These are phyloP conservation scores for Lentinula guzmanii DNA, from an alignment of 768 basidiomycete genomes.

Conservation along the genomic window DNA sequence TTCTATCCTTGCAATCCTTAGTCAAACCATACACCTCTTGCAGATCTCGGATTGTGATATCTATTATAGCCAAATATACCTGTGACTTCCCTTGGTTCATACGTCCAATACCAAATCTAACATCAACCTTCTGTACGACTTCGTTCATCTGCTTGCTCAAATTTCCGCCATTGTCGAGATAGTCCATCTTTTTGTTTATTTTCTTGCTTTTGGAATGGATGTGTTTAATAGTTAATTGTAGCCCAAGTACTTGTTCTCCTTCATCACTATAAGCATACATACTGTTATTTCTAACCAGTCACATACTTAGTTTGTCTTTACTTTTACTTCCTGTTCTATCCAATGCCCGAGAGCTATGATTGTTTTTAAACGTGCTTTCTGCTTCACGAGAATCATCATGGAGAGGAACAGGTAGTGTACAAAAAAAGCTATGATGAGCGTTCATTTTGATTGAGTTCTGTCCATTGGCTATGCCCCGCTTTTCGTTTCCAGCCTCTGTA, in stretches of 20 bases:
- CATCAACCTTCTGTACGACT: neutral
- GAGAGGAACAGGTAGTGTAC: neutral
- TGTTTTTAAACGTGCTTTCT: neutral
- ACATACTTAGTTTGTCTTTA: slow-evolving; percentile 10
- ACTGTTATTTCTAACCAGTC: neutral
- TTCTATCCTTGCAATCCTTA: slow-evolving; percentile 3
- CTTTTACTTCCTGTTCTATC: neutral
- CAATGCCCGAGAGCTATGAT: neutral
- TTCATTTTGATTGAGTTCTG: neutral
- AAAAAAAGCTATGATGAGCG: neutral
- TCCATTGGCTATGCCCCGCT: neutral
- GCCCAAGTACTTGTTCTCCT: neutral
- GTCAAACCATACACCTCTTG: neutral
- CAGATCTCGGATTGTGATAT: slow-evolving; percentile 44
- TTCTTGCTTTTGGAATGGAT: slow-evolving; percentile 3
- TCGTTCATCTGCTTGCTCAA: neutral
- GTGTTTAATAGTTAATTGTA: slow-evolving; percentile 4
- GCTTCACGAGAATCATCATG: no score
- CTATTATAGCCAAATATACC: neutral
- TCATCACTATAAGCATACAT: neutral
- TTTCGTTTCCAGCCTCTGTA: slow-evolving; percentile 50
- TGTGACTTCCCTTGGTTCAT: neutral
- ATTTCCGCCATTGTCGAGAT: neutral
- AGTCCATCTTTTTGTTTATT: neutral
- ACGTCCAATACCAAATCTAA: neutral